phyloP scores from a whole-genome alignment of 2,329 filamentous ascomycete genomes.

The Hymenoscyphus fructigenus region DNA sequence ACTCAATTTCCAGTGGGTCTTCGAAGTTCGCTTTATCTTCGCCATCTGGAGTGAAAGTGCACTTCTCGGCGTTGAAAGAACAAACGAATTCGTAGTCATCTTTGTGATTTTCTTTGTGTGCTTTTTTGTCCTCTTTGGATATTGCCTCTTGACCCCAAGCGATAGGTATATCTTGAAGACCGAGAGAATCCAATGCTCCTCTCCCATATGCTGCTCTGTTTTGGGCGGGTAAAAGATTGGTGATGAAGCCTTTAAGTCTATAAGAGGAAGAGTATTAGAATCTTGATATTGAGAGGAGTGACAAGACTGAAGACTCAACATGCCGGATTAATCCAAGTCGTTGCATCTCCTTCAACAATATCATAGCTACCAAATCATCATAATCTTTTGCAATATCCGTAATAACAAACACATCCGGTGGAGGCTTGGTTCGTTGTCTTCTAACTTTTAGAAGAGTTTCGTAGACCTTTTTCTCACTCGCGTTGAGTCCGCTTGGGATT shows the following conservation, averaged over 20 bases:
- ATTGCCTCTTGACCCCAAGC: constrained; percentile 18
- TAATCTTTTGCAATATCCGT: constrained; percentile 35
- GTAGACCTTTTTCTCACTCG: not conserved
- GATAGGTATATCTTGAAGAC: constrained; percentile 25
- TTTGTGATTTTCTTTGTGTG: not conserved
- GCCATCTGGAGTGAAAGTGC: not conserved
- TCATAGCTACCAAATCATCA: constrained; percentile 33
- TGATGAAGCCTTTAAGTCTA: constrained; percentile 29
- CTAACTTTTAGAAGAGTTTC: not conserved
- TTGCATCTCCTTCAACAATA: constrained; percentile 32
- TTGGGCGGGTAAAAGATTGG: constrained; percentile 29
- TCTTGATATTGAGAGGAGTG: not conserved
- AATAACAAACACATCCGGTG: constrained; percentile 28
- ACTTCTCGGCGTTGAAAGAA: not conserved
- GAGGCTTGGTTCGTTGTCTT: not conserved
- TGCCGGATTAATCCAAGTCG: constrained; percentile 27
- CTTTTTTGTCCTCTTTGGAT: no score
- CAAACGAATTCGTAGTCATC: not conserved
- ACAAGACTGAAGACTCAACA: not conserved
- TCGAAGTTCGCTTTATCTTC: not conserved
- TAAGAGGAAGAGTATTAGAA: not conserved
- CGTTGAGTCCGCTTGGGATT: not conserved
- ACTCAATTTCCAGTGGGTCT: not conserved
- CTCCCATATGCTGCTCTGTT: constrained; percentile 27
- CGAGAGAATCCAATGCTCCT: constrained; percentile 27